Evolutionary conservation across 2,329 filamentous ascomycete genomes (phyloP).

Genomic region (Alternaria triticimaculans): DNA sequence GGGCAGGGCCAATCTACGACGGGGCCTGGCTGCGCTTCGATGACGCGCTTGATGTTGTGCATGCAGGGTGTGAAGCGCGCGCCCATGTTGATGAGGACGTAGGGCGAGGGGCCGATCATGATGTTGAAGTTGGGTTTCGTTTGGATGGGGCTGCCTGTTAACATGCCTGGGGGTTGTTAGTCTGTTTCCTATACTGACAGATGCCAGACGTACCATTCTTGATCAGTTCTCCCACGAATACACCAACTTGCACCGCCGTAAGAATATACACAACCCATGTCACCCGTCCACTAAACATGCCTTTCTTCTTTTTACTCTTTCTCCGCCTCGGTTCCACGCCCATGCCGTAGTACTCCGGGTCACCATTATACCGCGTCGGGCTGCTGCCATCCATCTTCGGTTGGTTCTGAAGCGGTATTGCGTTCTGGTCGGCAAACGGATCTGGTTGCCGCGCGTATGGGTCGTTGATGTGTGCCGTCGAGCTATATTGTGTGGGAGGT

Average conservation of each 20-base stretch:
- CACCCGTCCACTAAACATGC: constrained; percentile 64
- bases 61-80: constrained; percentile 93
- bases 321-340: constrained; percentile 16
- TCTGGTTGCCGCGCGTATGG: constrained; percentile 56
- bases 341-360: constrained; percentile 47
- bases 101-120: constrained; percentile 93
- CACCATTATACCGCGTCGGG: constrained; percentile 46
- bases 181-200: neutral
- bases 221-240: constrained; percentile 89
- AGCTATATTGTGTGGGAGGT: constrained; percentile 30
- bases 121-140: constrained; percentile 89
- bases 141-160: constrained; percentile 79
- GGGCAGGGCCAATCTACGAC: constrained; percentile 76
- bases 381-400: constrained; percentile 48
- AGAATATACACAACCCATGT: constrained; percentile 86
- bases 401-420: constrained; percentile 55
- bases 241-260: constrained; percentile 75
- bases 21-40: constrained; percentile 56
- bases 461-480: constrained; percentile 41
- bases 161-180: constrained; percentile 60
- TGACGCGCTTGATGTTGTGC: constrained; percentile 77
- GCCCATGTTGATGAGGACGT: constrained; percentile 95
- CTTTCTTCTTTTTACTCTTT: constrained; percentile 52
- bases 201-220: constrained; percentile 70
- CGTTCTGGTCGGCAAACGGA: constrained; percentile 57